Evolutionary conservation across 2,329 filamentous ascomycete species (phyloP).

Genomic region (Aspergillus sp.): DNA sequence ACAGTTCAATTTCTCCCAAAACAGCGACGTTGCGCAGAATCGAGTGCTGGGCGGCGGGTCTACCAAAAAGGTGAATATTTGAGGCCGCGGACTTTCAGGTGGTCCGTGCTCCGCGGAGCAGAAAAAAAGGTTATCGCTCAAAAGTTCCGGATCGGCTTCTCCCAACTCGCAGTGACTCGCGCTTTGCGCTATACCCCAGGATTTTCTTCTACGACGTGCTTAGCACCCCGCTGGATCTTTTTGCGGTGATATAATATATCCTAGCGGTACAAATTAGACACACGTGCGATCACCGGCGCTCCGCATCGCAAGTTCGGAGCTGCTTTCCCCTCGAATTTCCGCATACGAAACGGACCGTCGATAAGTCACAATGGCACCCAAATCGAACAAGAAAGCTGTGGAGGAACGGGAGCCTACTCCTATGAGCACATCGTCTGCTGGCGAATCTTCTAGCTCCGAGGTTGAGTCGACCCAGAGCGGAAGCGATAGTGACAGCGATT

Average conservation of each 20-base stretch:
- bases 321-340: background rate
- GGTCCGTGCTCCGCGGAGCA: conserved; percentile 45
- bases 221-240: background rate
- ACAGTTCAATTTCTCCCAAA: background rate
- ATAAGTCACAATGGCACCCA: conserved; percentile 26
- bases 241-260: no score
- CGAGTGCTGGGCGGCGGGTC: conserved; percentile 7
- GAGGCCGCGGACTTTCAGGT: conserved; percentile 28
- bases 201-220: background rate
- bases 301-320: conserved; percentile 13
- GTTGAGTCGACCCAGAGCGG: conserved; percentile 11
- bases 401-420: conserved; percentile 19
- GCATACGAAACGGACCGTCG: background rate
- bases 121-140: conserved; percentile 39
- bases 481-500: conserved; percentile 20
- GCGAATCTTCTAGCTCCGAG: conserved; percentile 12
- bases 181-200: background rate
- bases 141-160: conserved; percentile 13
- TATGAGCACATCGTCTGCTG: conserved; percentile 17
- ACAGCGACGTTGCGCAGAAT: conserved; percentile 1
- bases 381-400: conserved; percentile 24
- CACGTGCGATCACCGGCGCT: conserved; percentile 3
- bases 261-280: background rate
- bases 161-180: conserved; percentile 8
- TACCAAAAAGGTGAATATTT: conserved; percentile 28